phyloP scores from a whole-genome alignment of 2,329 filamentous ascomycete species.

The Diaporthe sp. region DNA sequence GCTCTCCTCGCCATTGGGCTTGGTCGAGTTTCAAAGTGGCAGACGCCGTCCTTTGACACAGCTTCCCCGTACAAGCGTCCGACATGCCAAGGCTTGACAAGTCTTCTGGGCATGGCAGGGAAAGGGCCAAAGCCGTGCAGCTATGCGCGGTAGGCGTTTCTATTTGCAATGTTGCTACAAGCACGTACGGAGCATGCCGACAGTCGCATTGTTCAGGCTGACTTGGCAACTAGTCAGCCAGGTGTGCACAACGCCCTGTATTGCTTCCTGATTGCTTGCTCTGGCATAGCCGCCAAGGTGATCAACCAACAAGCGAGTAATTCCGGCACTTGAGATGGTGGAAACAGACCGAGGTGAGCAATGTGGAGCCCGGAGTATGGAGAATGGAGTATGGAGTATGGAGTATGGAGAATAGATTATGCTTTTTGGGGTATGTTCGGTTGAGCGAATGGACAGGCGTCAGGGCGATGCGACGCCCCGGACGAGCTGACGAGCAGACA shows the following conservation, averaged over 20 bases:
- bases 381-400: background rate
- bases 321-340: conserved; percentile 10
- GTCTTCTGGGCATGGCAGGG: conserved; percentile 19
- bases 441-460: background rate
- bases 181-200: conserved; percentile 10
- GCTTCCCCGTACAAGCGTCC: conserved; percentile 18
- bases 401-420: background rate
- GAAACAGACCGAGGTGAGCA: conserved; percentile 7
- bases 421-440: background rate
- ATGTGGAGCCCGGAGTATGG: conserved; percentile 1
- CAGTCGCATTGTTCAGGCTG: conserved; percentile 8
- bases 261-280: conserved; percentile 5
- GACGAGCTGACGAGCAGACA: background rate
- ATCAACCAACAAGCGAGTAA: conserved; percentile 26
- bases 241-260: background rate
- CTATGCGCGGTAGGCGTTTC: conserved; percentile 1
- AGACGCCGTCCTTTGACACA: conserved; percentile 7
- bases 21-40: conserved; percentile 25
- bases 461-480: background rate
- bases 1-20: background rate
- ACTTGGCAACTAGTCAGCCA: conserved; percentile 20
- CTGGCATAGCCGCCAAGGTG: conserved; percentile 20
- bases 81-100: conserved; percentile 30
- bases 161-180: background rate
- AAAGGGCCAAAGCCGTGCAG: background rate